phyloP scores from a whole-genome alignment of 2,329 filamentous ascomycete genomes.

The Aquanectria penicillioides region DNA sequence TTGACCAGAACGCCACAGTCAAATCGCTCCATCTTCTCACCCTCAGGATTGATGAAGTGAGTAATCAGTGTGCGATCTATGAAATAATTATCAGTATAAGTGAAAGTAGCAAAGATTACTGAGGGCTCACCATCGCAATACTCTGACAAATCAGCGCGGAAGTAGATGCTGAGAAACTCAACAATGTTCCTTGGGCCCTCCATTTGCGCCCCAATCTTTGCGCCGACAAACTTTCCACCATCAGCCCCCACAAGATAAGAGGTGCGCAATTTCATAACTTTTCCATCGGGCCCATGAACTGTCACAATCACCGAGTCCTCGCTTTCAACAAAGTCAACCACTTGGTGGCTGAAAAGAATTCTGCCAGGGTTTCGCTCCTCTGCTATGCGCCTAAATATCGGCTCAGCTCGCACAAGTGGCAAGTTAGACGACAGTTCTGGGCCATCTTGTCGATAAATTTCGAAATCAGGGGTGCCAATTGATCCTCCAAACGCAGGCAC shows the following conservation, averaged over 20 bases:
- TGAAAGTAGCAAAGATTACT: too few relatives aligned
- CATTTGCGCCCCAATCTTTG: not conserved
- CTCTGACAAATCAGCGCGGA: not conserved
- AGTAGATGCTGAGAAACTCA: not conserved
- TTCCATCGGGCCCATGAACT: not conserved
- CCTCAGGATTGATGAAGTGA: slow-evolving; percentile 1
- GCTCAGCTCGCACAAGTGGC: not conserved
- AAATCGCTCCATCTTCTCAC: not conserved
- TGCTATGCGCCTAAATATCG: not conserved
- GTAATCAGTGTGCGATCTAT: not conserved
- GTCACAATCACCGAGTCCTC: not conserved
- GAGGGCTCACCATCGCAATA: too few relatives aligned
- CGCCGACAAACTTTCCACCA: not conserved
- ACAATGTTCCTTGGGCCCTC: not conserved
- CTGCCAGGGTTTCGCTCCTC: not conserved
- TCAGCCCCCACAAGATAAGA: not conserved
- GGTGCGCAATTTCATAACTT: not conserved
- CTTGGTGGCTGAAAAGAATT: not conserved
- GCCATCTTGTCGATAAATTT: not conserved
- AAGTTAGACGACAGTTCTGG: not conserved
- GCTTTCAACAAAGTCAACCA: not conserved
- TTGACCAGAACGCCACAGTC: not conserved
- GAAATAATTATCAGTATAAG: too few relatives aligned
- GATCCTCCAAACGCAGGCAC: too few relatives aligned
- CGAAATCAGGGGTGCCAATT: too few relatives aligned